phyloP scores from a whole-genome alignment of 495 filamentous ascomycete species.

The Penicillium atrosanguineum region DNA sequence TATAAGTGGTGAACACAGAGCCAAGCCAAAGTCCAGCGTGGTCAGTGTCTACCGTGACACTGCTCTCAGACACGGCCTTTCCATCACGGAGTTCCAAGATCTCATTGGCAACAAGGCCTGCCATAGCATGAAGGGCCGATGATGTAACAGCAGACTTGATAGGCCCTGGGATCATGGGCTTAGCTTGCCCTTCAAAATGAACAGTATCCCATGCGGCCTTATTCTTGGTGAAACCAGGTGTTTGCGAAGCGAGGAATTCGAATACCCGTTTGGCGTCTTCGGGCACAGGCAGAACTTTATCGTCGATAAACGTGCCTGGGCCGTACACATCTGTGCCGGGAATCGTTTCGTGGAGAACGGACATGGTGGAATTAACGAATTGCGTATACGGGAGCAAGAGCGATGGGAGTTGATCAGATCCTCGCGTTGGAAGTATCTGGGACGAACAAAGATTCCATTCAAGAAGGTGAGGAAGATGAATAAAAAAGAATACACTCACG shows the following conservation, averaged over 20 bases:
- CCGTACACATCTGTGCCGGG: neutral
- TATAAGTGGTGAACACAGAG: neutral
- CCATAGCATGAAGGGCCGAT: neutral
- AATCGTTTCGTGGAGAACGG: neutral
- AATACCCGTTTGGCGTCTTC: neutral
- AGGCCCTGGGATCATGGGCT: neutral
- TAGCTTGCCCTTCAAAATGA: neutral
- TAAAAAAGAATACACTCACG: too few species aligned
- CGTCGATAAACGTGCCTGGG: neutral
- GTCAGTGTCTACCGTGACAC: neutral
- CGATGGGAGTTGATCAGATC: neutral
- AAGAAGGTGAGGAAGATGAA: too few species aligned
- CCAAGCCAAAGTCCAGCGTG: neutral
- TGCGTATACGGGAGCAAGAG: neutral
- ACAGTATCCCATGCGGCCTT: neutral
- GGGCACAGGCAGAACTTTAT: neutral
- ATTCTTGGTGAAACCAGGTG: neutral
- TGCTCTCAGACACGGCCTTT: neutral
- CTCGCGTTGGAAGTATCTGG: too few species aligned
- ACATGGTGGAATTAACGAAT: neutral
- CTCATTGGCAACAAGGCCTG: neutral
- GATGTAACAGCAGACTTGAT: neutral
- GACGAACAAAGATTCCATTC: too few species aligned
- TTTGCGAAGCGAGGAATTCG: neutral
- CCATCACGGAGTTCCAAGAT: neutral